Conservation (phyloP, 805 yeast genomes). For the Candida silvicultrix region DNA sequence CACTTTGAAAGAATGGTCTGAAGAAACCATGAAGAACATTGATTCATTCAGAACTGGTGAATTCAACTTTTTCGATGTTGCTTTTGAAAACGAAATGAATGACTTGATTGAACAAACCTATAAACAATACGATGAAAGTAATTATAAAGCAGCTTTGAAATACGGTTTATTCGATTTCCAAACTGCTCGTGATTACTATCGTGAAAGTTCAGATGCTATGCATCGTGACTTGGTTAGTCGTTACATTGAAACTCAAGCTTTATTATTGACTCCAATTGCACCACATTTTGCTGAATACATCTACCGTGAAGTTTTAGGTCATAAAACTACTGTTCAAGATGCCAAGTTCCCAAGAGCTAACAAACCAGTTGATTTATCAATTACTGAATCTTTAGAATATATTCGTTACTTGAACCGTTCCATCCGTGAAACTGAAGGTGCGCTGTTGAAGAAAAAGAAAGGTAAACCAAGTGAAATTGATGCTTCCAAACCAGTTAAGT, state of each 20-base stretch:
- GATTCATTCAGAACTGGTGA: conserved; percentile 50
- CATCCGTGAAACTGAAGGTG: conserved; percentile 90
- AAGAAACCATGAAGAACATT: conserved; percentile 53
- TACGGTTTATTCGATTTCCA: conserved; percentile 91
- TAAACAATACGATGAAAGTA: conserved; percentile 62
- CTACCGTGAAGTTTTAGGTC: conserved; percentile 74
- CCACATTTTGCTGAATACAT: conserved; percentile 94
- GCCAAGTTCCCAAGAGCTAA: conserved; percentile 78
- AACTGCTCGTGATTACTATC: conserved; percentile 91
- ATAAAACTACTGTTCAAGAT: conserved; percentile 60
- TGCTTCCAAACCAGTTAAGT: conserved; percentile 59
- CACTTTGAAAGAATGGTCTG: conserved; percentile 94
- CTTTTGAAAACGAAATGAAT: conserved; percentile 94
- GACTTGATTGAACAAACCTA: conserved; percentile 67
- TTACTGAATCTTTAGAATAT: conserved; percentile 68
- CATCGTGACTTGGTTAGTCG: conserved; percentile 74
- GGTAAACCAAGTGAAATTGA: conserved; percentile 76
- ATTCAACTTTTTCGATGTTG: conserved; percentile 67
- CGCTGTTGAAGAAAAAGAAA: conserved; percentile 80
- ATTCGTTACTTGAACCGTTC: conserved; percentile 74
- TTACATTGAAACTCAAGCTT: conserved; percentile 82
- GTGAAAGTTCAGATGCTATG: conserved; percentile 71
- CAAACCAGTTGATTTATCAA: conserved; percentile 54
- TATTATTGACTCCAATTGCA: conserved; percentile 85
- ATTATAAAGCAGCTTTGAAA: conserved; percentile 86